These are phyloP conservation scores for Musa itinerans DNA, from an alignment of 176 grass and related monocot species.

Conservation along the genomic window DNA sequence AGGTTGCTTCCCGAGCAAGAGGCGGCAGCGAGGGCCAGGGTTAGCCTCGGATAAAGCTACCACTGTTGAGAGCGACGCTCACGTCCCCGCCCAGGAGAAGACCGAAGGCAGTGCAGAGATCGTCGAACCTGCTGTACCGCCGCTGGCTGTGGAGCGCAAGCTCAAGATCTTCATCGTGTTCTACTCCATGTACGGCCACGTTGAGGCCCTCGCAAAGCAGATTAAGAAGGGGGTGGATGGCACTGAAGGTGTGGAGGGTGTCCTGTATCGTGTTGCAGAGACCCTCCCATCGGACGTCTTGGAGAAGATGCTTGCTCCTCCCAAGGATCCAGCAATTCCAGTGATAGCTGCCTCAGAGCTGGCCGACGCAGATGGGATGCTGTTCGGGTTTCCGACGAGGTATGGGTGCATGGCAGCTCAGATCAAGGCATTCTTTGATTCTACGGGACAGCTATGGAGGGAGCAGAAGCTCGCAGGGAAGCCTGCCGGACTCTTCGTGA, in stretches of 20 bases:
- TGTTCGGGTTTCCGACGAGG: conserved; percentile 3
- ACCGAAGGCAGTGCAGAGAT: not conserved
- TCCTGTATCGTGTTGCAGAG: not conserved
- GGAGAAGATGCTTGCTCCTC: not conserved
- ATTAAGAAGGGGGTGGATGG: not conserved
- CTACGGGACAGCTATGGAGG: not conserved
- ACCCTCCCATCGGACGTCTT: not conserved
- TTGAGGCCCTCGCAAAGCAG: not conserved
- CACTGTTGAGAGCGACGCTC: not conserved
- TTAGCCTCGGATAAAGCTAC: not conserved
- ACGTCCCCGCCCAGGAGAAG: not conserved
- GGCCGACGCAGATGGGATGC: not conserved
- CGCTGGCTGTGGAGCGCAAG: not conserved
- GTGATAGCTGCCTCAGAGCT: not conserved
- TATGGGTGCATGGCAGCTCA: not conserved
- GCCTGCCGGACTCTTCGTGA: not conserved
- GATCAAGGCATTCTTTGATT: conserved; percentile 5
- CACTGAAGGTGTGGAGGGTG: not conserved
- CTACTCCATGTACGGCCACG: conserved; percentile 6
- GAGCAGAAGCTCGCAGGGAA: not conserved
- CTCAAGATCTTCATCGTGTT: conserved; percentile 5
- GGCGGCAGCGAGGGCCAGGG: not conserved
- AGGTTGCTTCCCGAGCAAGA: conserved; percentile 6
- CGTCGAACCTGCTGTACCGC: not conserved
- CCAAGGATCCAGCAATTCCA: not conserved